These are phyloP conservation scores for Picochlorum sp. DNA, from an alignment of 139 green algal species.

Conservation along the genomic window DNA sequence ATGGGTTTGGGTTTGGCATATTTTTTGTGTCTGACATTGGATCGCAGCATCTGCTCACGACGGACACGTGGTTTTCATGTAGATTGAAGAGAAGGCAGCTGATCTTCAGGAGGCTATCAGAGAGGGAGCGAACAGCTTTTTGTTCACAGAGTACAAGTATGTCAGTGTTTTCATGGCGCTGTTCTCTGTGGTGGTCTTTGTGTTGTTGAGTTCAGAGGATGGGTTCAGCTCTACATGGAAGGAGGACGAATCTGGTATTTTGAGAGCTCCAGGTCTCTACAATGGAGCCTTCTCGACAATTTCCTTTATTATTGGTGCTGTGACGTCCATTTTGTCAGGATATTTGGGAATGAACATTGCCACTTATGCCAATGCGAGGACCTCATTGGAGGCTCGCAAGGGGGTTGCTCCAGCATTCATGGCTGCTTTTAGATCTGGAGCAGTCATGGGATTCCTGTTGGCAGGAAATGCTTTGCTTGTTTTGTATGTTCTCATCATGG, in stretches of 20 bases:
- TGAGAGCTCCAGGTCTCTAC: conserved; percentile 48
- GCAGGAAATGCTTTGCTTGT: conserved; percentile 78
- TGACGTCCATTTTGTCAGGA: conserved; percentile 85
- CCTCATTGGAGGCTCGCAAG: conserved; percentile 88
- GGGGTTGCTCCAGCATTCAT: conserved; percentile 92
- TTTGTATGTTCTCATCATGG: conserved; percentile 71
- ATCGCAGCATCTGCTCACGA: no score
- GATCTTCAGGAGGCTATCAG: conserved; percentile 86
- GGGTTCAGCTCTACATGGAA: conserved; percentile 59
- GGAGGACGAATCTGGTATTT: conserved; percentile 42
- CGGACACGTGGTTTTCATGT: neutral
- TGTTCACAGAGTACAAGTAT: conserved; percentile 94
- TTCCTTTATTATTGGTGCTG: conserved; percentile 82
- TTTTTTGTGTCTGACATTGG: neutral
- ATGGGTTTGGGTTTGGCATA: neutral
- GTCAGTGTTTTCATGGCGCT: conserved; percentile 80
- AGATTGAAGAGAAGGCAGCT: conserved; percentile 77
- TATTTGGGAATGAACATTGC: conserved; percentile 96
- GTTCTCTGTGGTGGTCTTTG: conserved; percentile 88
- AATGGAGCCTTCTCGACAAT: conserved; percentile 90
- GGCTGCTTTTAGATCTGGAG: conserved; percentile 89
- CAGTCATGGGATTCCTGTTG: conserved; percentile 98
- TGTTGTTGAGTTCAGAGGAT: conserved; percentile 77
- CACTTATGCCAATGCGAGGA: conserved; percentile 93
- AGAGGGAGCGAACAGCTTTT: conserved; percentile 85